These are phyloP conservation scores for Claviceps sp. DNA, from an alignment of 2,329 filamentous ascomycete species.

Conservation along the genomic window DNA sequence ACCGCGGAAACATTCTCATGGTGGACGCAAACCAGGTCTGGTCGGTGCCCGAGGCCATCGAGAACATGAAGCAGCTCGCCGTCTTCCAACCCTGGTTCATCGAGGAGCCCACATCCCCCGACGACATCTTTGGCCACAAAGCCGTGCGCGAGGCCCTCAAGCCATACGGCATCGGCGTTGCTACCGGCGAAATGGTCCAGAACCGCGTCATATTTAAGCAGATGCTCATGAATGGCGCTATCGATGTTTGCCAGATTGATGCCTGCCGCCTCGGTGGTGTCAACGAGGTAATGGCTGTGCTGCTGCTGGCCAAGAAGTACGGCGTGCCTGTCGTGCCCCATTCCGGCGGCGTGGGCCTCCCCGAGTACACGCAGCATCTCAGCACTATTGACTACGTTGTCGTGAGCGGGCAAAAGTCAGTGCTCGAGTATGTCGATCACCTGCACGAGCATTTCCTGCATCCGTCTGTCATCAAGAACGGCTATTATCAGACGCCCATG, in stretches of 20 bases:
- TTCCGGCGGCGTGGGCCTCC: slow-evolving; percentile 76
- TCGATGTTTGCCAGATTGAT: slow-evolving; percentile 83
- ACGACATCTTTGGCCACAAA: slow-evolving; percentile 81
- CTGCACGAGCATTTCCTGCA: slow-evolving; percentile 87
- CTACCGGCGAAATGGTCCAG: slow-evolving; percentile 91
- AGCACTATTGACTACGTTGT: slow-evolving; percentile 88
- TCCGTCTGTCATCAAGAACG: slow-evolving; percentile 66
- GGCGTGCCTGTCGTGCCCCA: slow-evolving; percentile 77
- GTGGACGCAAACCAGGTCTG: slow-evolving; percentile 89
- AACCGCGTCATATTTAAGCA: slow-evolving; percentile 94
- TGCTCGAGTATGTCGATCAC: slow-evolving; percentile 87
- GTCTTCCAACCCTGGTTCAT: slow-evolving; percentile 90
- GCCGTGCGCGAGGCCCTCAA: slow-evolving; percentile 69
- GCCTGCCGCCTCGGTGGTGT: slow-evolving; percentile 82
- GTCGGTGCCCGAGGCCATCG: slow-evolving; percentile 80
- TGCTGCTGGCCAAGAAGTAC: slow-evolving; percentile 72
- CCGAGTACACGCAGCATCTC: slow-evolving; percentile 88
- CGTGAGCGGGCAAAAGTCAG: slow-evolving; percentile 65
- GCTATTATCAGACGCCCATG: slow-evolving; percentile 75
- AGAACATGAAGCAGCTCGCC: slow-evolving; percentile 69
- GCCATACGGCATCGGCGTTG: slow-evolving; percentile 66
- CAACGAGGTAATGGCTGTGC: slow-evolving; percentile 82
- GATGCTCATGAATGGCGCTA: slow-evolving; percentile 63
- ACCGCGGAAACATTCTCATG: slow-evolving; percentile 76
- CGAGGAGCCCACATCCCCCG: slow-evolving; percentile 82